A percentile compares a stretch with the other conserved stretches of the same genome.
Evolutionary conservation across 192 early-diverging fungal genomes (phyloP).

Genomic region (Oehlia diaphana): DNA sequence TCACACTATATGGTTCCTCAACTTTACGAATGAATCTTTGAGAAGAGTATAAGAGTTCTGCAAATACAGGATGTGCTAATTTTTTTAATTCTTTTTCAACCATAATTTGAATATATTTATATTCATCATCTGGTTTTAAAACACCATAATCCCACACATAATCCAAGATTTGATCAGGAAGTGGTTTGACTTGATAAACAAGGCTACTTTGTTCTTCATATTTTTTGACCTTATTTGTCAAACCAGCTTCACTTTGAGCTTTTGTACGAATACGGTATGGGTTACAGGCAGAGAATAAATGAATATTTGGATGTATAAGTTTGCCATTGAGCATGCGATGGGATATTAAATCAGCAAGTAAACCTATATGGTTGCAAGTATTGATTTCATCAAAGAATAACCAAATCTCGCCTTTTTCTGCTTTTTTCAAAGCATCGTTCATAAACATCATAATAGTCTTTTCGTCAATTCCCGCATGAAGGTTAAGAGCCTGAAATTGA

Average conservation of each 20-base stretch:
- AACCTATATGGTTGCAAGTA: not conserved
- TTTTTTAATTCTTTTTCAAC: not conserved
- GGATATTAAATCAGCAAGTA: not conserved
- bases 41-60: constrained; percentile 1
- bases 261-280: not conserved
- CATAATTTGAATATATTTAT: not conserved
- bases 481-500: not conserved
- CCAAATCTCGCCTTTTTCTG: not conserved
- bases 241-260: not conserved
- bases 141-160: not conserved
- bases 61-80: not conserved
- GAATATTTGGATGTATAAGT: not conserved
- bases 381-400: not conserved
- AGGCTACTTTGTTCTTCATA: not conserved
- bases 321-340: not conserved
- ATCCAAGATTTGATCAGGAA: constrained; percentile 18
- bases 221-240: not conserved
- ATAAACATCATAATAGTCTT: not conserved
- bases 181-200: constrained; percentile 1
- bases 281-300: not conserved
- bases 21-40: constrained; percentile 27
- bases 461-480: not conserved
- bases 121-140: not conserved
- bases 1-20: constrained; percentile 21
- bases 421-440: not conserved